These are phyloP conservation scores for Tetrapisispora arboricola DNA, from an alignment of 805 yeast genomes.

Conservation along the genomic window DNA sequence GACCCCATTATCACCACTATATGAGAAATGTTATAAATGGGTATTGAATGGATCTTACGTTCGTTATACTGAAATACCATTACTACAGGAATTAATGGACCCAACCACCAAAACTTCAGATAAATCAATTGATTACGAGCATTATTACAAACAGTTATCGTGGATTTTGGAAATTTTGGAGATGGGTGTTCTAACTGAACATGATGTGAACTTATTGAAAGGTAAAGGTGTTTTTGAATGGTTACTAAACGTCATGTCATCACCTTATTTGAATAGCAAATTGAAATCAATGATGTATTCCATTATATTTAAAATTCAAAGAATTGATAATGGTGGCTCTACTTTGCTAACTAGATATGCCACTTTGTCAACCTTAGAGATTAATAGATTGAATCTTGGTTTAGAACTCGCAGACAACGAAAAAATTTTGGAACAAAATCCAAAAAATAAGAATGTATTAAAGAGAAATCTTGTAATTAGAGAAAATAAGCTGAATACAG, in stretches of 20 bases:
- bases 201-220: constrained; percentile 46
- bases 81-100: constrained; percentile 28
- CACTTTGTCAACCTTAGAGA: constrained; percentile 32
- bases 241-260: constrained; percentile 42
- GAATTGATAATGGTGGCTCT: constrained; percentile 49
- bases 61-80: constrained; percentile 35
- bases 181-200: constrained; percentile 35
- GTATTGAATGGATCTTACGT: constrained; percentile 40
- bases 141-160: constrained; percentile 45
- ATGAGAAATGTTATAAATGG: constrained; percentile 61
- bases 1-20: constrained; percentile 65
- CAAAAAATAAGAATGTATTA: constrained; percentile 11
- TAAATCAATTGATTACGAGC: constrained; percentile 22
- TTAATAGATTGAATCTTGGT: constrained; percentile 3
- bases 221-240: constrained; percentile 57
- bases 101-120: constrained; percentile 13
- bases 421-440: constrained; percentile 7
- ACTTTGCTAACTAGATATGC: constrained; percentile 51
- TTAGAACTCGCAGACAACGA: constrained; percentile 5
- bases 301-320: constrained; percentile 39
- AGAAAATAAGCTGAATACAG: constrained; percentile 35
- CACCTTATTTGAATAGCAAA: constrained; percentile 38
- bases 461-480: constrained; percentile 28
- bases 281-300: constrained; percentile 33
- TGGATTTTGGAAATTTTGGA: constrained; percentile 55